Evolutionary conservation across 441 rosid species (phyloP), one percentile per base, ranked within the genome.

Genomic region (Gossypium davidsonii): DNA sequence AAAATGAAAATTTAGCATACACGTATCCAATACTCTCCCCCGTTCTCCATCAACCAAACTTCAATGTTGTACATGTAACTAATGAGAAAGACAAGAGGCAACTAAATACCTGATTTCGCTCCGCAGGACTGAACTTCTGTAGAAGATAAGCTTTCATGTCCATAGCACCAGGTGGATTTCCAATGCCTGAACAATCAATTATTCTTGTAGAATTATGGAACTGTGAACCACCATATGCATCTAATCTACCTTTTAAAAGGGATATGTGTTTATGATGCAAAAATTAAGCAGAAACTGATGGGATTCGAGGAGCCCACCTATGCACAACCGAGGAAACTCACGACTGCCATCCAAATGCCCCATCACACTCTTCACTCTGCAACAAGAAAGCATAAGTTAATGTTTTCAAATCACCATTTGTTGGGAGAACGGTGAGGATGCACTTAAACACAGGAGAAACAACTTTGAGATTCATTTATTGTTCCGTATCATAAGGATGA

Each of bases 131-230:
- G 78, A 94, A 92, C 75, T 87, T 88, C 78, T 90, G 97, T 44
- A 94, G 84, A 73, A 91, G 97, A 79, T 83, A 94, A 76, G 98
- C 97, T 82, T 83, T 92, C 90, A 91, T 83, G 85, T 94, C 97
- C 96, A 94, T 94, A 62, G 78, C 79, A 61, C 97, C 98, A 5
- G 97, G 97, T 73, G 97, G 93, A 71, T 86, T 88, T 77, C 97
- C 97, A 74, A 94, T 87, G 56, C 98, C 97, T 92, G 82, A 60
- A 74, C 58, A 10, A 77, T 23, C 42, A 31, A 42, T 6, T 58
- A 23, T 23, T 14, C 52, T 58, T n/a, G 31, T 37, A 7, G 62
- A 18, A 14, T 3, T 23, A 28, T 70, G 49, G 48, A 62, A 63
- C 51, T 42, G 3, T 58, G 57, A 2, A 44, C 46, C 17, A 46